A percentile compares a stretch with the other conserved stretches of the same genome.
phyloP scores from a whole-genome alignment of 345 rosid genomes.

The Murraya paniculata region DNA sequence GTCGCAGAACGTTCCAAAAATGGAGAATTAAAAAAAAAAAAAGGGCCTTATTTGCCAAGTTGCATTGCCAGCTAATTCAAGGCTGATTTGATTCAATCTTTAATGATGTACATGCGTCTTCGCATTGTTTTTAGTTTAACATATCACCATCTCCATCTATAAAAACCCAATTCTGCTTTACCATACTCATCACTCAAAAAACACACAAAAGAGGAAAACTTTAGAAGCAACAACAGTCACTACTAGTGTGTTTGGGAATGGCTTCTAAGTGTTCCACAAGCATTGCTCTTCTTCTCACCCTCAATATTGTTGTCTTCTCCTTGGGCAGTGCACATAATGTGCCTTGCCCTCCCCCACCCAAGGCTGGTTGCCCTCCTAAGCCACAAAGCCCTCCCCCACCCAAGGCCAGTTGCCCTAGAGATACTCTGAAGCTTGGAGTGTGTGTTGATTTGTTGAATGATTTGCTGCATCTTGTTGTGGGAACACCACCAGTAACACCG shows the following conservation, averaged over 20 bases:
- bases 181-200: background rate
- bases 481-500: conserved; percentile 12
- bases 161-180: conserved; percentile 3
- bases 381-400: conserved; percentile 5
- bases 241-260: conserved; percentile 2
- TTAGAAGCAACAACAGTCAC: no score
- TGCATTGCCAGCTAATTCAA: conserved; percentile 16
- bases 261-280: conserved; percentile 19
- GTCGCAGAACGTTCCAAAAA: conserved; percentile 8
- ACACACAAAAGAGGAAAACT: background rate
- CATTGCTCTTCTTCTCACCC: conserved; percentile 16
- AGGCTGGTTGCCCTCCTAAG: background rate
- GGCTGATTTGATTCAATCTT: background rate
- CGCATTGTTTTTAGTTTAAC: background rate
- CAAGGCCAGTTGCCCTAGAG: conserved; percentile 7
- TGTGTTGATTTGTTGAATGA: conserved; percentile 10
- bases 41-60: conserved; percentile 13
- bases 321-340: conserved; percentile 19
- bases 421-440: conserved; percentile 19
- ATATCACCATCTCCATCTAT: conserved; percentile 1
- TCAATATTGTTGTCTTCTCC: conserved; percentile 26
- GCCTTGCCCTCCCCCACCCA: conserved; percentile 15
- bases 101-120: conserved; percentile 16
- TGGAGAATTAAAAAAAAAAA: background rate
- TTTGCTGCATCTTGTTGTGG: conserved; percentile 11